Evolutionary conservation across 169 alveolate genomes (phyloP).

Genomic region (Plasmodium gaboni): DNA sequence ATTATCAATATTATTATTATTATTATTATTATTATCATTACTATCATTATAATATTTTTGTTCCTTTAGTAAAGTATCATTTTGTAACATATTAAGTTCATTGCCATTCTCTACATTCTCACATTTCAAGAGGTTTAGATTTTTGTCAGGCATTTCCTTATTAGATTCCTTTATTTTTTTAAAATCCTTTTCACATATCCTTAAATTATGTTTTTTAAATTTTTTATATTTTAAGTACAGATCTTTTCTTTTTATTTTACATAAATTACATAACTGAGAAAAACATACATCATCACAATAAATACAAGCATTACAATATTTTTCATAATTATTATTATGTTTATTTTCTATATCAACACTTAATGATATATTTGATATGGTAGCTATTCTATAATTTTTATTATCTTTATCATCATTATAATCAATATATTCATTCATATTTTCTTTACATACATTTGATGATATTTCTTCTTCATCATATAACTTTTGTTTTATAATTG

Average conservation of each 20-base stretch:
- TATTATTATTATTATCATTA: not conserved
- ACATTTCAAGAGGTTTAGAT: no score
- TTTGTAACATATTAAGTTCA: not conserved
- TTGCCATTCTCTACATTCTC: no score
- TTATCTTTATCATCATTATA: no score
- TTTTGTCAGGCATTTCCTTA: not conserved
- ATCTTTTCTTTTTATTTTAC: conserved; percentile 34
- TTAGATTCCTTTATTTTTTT: not conserved
- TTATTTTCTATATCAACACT: not conserved
- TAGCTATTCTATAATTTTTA: no score
- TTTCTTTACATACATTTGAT: no score
- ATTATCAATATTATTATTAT: not conserved
- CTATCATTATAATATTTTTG: not conserved
- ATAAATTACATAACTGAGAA: conserved; percentile 17
- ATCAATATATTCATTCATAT: no score
- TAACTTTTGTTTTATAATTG: no score
- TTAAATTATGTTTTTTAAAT: conserved; percentile 24
- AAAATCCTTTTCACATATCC: conserved; percentile 14
- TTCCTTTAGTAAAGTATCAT: not conserved
- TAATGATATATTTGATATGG: no score
- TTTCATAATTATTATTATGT: not conserved
- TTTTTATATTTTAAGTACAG: conserved; percentile 31
- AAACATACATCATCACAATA: conserved; percentile 61
- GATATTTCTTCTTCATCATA: no score
- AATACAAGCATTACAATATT: conserved; percentile 38